These are phyloP conservation scores for Flaveria sonorensis DNA, from an alignment of 129 eudicot genomes.

Conservation along the genomic window DNA sequence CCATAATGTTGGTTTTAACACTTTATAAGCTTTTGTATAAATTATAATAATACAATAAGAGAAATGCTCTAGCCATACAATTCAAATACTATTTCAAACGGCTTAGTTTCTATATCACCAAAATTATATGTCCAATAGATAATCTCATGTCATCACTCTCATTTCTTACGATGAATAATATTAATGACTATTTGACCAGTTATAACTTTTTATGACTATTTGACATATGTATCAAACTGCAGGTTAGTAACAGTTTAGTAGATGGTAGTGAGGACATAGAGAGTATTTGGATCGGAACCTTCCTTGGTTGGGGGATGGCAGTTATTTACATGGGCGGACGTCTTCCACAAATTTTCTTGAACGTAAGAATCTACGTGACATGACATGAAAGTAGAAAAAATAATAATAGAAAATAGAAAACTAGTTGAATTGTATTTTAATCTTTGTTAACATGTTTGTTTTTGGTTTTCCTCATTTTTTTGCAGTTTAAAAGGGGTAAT, in stretches of 20 bases:
- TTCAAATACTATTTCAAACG: neutral
- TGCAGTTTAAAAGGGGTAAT: conserved; percentile 76
- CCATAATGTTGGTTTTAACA: neutral
- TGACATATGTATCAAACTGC: conserved; percentile 17
- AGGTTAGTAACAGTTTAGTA: conserved; percentile 44
- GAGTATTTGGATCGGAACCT: conserved; percentile 52
- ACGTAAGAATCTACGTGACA: conserved; percentile 42
- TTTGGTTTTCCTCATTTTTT: neutral
- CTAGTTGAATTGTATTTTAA: neutral
- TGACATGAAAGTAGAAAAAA: neutral
- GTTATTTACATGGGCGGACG: conserved; percentile 86
- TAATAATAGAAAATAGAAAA: neutral
- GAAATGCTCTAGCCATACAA: neutral
- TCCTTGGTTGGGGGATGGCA: conserved; percentile 91
- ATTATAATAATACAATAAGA: no score
- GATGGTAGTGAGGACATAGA: conserved; percentile 31
- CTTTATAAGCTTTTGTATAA: no score
- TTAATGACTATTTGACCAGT: conserved; percentile 5
- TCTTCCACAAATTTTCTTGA: conserved; percentile 69
- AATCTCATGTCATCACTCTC: neutral
- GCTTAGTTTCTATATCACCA: neutral
- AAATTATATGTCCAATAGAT: neutral
- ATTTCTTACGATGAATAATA: neutral
- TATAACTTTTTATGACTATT: neutral
- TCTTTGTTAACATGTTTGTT: conserved; percentile 14